Evolutionary conservation across 2,329 filamentous ascomycete genomes (phyloP).

Genomic region (Clarireedia sp.): DNA sequence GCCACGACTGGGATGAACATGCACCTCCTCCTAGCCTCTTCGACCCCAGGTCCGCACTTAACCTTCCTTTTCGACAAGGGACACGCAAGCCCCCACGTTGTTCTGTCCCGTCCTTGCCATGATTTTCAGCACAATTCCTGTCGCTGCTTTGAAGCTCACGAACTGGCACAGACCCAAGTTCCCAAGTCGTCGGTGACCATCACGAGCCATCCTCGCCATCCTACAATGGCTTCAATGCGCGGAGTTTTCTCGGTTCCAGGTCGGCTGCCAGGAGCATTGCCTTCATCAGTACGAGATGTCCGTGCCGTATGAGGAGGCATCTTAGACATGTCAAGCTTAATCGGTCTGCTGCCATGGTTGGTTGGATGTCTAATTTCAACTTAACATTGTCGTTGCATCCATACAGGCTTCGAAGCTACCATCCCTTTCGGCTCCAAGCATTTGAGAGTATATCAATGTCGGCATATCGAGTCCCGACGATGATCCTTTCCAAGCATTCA

Average conservation of each 20-base stretch:
- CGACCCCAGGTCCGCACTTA: not conserved
- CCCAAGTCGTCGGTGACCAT: not conserved
- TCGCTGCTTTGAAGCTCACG: not conserved
- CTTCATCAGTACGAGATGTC: not conserved
- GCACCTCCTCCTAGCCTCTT: not conserved
- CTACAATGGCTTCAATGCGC: not conserved
- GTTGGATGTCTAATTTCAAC: not conserved
- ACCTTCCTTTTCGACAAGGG: not conserved
- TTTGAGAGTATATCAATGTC: not conserved
- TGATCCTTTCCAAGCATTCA: not conserved
- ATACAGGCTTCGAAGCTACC: not conserved
- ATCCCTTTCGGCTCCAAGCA: not conserved
- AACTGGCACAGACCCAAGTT: not conserved
- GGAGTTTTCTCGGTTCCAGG: not conserved
- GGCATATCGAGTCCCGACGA: not conserved
- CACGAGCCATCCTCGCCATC: not conserved
- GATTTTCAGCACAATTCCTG: not conserved
- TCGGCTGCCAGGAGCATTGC: not conserved
- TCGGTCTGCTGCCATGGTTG: not conserved
- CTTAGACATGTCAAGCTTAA: constrained; percentile 2
- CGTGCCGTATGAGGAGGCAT: not conserved
- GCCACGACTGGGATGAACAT: not conserved
- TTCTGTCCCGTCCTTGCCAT: not conserved
- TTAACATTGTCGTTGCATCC: not conserved
- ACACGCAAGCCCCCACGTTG: not conserved